phyloP scores from a whole-genome alignment of 805 yeast species.

The Yarrowia sp. region DNA sequence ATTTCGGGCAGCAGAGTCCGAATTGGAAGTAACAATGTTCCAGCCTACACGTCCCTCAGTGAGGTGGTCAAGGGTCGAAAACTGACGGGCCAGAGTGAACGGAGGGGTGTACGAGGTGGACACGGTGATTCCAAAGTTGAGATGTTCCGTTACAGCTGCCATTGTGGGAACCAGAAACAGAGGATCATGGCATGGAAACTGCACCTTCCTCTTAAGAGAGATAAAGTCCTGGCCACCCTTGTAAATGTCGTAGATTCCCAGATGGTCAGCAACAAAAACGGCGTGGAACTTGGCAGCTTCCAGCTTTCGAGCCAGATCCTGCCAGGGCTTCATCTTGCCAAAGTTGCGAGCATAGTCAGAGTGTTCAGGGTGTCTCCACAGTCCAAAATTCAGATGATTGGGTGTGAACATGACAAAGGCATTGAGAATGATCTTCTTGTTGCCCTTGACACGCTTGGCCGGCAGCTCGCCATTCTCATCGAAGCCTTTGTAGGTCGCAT shows the following conservation, averaged over 20 bases:
- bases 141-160: conserved; percentile 46
- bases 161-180: conserved; percentile 43
- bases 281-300: conserved; percentile 36
- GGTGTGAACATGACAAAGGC: conserved; percentile 14
- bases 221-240: conserved; percentile 42
- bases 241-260: conserved; percentile 45
- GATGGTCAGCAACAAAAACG: conserved; percentile 44
- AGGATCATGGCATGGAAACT: conserved; percentile 45
- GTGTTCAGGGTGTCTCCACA: background rate
- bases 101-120: conserved; percentile 48
- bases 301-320: background rate
- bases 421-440: conserved; percentile 11
- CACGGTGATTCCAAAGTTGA: conserved; percentile 46
- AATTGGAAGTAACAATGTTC: conserved; percentile 48
- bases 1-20: conserved; percentile 46
- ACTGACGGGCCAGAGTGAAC: conserved; percentile 44
- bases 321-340: conserved; percentile 8
- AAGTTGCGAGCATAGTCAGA: background rate
- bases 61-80: conserved; percentile 48
- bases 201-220: conserved; percentile 40
- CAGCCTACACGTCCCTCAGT: conserved; percentile 49
- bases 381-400: background rate
- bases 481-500: background rate
- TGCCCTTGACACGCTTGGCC: conserved; percentile 7
- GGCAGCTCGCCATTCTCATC: background rate